Evolutionary conservation across 371 early-diverging fungal genomes (phyloP), one percentile per base, ranked within the genome.

Genomic region (Actinomortierella ambigua): DNA sequence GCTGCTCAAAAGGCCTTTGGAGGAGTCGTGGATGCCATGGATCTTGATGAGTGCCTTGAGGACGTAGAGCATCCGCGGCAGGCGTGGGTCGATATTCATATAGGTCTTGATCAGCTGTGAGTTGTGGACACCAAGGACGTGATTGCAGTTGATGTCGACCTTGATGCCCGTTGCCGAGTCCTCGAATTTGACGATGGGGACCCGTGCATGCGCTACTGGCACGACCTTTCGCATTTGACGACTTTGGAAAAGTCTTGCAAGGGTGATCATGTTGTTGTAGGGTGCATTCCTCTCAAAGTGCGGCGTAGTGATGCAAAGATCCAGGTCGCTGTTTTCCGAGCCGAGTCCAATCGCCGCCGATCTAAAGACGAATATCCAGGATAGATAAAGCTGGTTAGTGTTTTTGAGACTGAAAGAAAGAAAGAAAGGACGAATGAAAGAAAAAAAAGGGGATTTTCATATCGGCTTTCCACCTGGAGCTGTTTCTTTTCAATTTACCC

Each of bases 81-180:
- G 92, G 14, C 95, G 87, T 1, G 88, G 82, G 67, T 94, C 95
- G 26, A 89, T 63, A 9, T 82, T 77, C 18, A 91, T 83, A 65
- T 92, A 94, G 4, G 85, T 81, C 41, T 81, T 77, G 20, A 94
- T 87, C 77, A 94, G 79, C 57, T 76, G 63, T 6, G 92, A 91
- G 64, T 94, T 94, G 27, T 86, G 81, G 26, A 91, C 67, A 0
- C 91, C 93, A 15, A 91, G 60, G 2, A 86, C 82, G 62, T 88
- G 88, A 68, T 91, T 90, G 24, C 89, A 86, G 65, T 93, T 92
- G 46, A 93, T 81, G 64, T 94, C 95, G 75, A 67, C 66, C 2
- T 63, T 63, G 53, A 67, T 73, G 18, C 26, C 55, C 13, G 68
- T 39, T 0, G 7, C 3, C 6, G 75, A 68, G 6, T 73, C 75